A percentile compares a stretch with the other conserved stretches of the same genome.
Conservation (phyloP, 1,284 basidiomycete genomes). For the Hymenochaete sp. region DNA sequence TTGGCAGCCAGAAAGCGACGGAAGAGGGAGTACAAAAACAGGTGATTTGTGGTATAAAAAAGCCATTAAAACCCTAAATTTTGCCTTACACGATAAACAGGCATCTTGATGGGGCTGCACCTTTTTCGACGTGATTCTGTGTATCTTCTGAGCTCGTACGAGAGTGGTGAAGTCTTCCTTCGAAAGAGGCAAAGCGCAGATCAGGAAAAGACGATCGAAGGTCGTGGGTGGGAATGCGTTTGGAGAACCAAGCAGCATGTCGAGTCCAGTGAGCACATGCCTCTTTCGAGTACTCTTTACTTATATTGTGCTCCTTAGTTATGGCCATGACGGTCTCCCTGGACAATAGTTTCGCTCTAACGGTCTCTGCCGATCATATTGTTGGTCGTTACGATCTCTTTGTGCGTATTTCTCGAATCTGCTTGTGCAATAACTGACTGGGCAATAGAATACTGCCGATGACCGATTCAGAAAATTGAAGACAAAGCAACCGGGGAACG, state of each 20-base stretch:
- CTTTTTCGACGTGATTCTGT: constrained; percentile 43
- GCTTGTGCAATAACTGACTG: constrained; percentile 1
- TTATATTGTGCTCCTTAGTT: constrained; percentile 37
- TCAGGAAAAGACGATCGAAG: constrained; percentile 51
- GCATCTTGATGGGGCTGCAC: constrained; percentile 82
- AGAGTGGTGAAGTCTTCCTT: constrained; percentile 70
- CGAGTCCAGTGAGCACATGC: constrained; percentile 58
- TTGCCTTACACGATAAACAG: constrained; percentile 28
- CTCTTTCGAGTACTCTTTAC: neutral
- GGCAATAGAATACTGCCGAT: neutral
- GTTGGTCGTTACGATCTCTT: constrained; percentile 59
- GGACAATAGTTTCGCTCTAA: constrained; percentile 55
- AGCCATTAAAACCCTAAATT: neutral
- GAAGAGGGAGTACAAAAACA: constrained; percentile 36
- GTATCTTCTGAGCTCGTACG: constrained; percentile 64
- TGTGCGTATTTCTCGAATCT: constrained; percentile 30
- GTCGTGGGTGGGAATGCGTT: constrained; percentile 60
- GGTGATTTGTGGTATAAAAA: constrained; percentile 26
- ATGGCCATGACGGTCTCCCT: constrained; percentile 75
- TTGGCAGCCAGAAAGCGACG: constrained; percentile 31
- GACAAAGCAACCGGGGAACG: constrained; percentile 77
- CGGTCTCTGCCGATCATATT: constrained; percentile 79
- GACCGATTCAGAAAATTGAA: constrained; percentile 28
- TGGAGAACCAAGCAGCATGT: constrained; percentile 69
- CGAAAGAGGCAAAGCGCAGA: constrained; percentile 40